phyloP scores from a whole-genome alignment of 441 rosid genomes.

The Mallotus repandus region DNA sequence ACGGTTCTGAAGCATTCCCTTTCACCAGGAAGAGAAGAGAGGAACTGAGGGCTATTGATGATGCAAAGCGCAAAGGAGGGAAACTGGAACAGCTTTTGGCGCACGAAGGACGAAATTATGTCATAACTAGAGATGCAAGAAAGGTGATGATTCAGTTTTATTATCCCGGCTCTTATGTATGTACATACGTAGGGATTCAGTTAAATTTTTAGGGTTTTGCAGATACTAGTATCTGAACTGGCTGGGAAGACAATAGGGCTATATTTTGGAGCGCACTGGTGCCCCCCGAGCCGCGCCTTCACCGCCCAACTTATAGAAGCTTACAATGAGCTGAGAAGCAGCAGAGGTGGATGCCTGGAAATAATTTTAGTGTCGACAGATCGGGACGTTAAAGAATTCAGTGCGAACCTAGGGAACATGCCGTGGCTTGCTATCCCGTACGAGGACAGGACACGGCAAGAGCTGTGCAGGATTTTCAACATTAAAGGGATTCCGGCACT shows the following conservation, averaged over 20 bases:
- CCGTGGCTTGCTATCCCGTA: constrained; percentile 82
- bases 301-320: constrained; percentile 56
- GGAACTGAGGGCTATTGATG: constrained; percentile 59
- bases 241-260: constrained; percentile 76
- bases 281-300: constrained; percentile 74
- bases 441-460: constrained; percentile 63
- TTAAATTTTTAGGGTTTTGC: constrained; percentile 12
- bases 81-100: constrained; percentile 54
- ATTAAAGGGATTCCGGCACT: constrained; percentile 68
- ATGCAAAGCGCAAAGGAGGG: constrained; percentile 57
- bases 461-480: constrained; percentile 65
- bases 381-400: constrained; percentile 59
- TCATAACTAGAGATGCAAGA: constrained; percentile 46
- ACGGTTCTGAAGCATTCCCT: constrained; percentile 71
- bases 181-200: not conserved
- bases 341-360: constrained; percentile 42
- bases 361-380: constrained; percentile 64
- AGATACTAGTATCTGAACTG: constrained; percentile 56
- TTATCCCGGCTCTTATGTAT: not conserved
- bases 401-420: constrained; percentile 47
- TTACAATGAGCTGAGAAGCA: constrained; percentile 43
- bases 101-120: constrained; percentile 46
- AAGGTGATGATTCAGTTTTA: constrained; percentile 38
- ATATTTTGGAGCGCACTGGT: constrained; percentile 77
- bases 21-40: constrained; percentile 62